Percentiles rank a stretch among this genome's conserved stretches.
phyloP scores from a whole-genome alignment of 1,284 basidiomycete genomes.

The Coriolopsis trogii region DNA sequence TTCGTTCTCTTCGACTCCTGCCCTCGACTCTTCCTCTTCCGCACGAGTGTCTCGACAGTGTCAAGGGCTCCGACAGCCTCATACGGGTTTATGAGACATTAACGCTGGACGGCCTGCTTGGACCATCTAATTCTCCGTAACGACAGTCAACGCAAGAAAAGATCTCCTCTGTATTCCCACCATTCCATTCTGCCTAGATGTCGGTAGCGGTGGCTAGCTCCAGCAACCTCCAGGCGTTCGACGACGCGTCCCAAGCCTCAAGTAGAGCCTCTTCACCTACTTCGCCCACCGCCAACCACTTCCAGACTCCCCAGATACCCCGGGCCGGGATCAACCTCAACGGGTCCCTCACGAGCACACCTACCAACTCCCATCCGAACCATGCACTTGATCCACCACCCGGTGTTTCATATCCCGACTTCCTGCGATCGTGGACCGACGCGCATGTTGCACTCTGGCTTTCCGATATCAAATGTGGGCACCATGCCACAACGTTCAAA shows the following conservation, averaged over 20 bases:
- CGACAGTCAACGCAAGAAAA: slow-evolving; percentile 11
- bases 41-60: slow-evolving; percentile 1
- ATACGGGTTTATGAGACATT: slow-evolving; percentile 25
- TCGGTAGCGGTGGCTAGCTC: slow-evolving; percentile 45
- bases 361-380: slow-evolving; percentile 17
- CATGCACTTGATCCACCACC: slow-evolving; percentile 58
- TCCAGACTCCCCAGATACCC: slow-evolving; percentile 33
- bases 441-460: slow-evolving; percentile 73
- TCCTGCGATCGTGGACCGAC: slow-evolving; percentile 71
- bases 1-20: slow-evolving; percentile 11
- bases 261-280: slow-evolving; percentile 56
- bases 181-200: slow-evolving; percentile 28
- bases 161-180: neutral
- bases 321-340: slow-evolving; percentile 30
- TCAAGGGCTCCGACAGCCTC: slow-evolving; percentile 14
- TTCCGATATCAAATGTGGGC: slow-evolving; percentile 69
- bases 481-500: slow-evolving; percentile 72
- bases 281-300: slow-evolving; percentile 47
- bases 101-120: slow-evolving; percentile 20
- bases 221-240: slow-evolving; percentile 40
- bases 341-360: slow-evolving; percentile 21
- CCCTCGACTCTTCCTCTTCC: slow-evolving; percentile 8
- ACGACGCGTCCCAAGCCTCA: slow-evolving; percentile 41
- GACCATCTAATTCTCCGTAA: slow-evolving; percentile 5
- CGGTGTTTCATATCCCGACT: slow-evolving; percentile 61